Evolutionary conservation across 2,329 filamentous ascomycete species (phyloP).

Genomic region (Diaporthe sp.): DNA sequence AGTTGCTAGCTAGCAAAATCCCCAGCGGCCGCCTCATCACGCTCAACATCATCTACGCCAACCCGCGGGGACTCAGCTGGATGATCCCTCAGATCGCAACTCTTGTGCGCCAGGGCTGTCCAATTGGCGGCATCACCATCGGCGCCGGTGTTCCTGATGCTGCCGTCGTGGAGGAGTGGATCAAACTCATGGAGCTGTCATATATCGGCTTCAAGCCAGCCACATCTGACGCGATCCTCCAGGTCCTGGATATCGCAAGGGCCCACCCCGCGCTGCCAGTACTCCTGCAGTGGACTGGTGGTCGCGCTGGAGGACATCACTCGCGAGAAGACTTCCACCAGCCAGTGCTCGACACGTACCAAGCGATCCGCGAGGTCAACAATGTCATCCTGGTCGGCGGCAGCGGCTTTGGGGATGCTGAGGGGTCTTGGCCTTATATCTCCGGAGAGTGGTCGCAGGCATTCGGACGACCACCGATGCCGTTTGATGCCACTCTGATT

Average conservation of each 20-base stretch:
- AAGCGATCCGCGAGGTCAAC: slow-evolving; percentile 55
- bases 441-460: slow-evolving; percentile 57
- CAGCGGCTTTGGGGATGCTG: slow-evolving; percentile 59
- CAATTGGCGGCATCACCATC: slow-evolving; percentile 60
- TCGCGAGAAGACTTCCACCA: slow-evolving; percentile 63
- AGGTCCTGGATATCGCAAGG: slow-evolving; percentile 60
- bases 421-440: slow-evolving; percentile 61
- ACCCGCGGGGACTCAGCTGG: slow-evolving; percentile 64
- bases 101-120: slow-evolving; percentile 51
- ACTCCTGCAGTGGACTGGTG: slow-evolving; percentile 62
- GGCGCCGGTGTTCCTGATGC: slow-evolving; percentile 61
- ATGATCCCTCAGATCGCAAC: slow-evolving; percentile 60
- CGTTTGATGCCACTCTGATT: slow-evolving; percentile 60
- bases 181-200: slow-evolving; percentile 55
- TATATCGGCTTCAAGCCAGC: slow-evolving; percentile 63
- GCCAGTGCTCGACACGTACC: slow-evolving; percentile 60
- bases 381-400: slow-evolving; percentile 61
- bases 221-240: slow-evolving; percentile 57
- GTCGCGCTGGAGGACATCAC: slow-evolving; percentile 62
- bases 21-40: slow-evolving; percentile 63
- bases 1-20: slow-evolving; percentile 56
- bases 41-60: slow-evolving; percentile 66
- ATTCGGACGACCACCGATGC: slow-evolving; percentile 59
- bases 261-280: slow-evolving; percentile 59
- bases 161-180: slow-evolving; percentile 61